A percentile compares a stretch with the other conserved stretches of the same genome.
These are phyloP conservation scores for Euphrasia confusa DNA, from an alignment of 257 asterid species.

Conservation along the genomic window DNA sequence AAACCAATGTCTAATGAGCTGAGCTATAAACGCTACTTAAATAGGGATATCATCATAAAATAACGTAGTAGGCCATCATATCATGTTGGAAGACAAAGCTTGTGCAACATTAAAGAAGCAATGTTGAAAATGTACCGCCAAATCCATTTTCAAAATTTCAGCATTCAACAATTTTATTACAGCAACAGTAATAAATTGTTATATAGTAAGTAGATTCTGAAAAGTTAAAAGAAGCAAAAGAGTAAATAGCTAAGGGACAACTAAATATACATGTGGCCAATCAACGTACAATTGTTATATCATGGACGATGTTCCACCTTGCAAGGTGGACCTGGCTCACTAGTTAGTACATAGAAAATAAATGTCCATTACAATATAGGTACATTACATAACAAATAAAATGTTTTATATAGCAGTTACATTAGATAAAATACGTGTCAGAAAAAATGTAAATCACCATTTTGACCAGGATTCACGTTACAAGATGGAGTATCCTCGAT, in stretches of 20 bases:
- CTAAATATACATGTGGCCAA: background rate
- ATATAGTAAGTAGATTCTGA: background rate
- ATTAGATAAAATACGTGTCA: too few relatives aligned
- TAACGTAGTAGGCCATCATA: background rate
- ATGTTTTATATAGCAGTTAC: too few relatives aligned
- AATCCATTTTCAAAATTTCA: background rate
- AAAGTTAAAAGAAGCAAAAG: background rate
- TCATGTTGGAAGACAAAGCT: constrained; percentile 8
- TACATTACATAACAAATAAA: too few relatives aligned
- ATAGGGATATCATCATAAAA: background rate
- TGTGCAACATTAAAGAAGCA: background rate
- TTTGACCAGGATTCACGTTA: too few relatives aligned
- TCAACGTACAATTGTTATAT: background rate
- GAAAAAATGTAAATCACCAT: too few relatives aligned
- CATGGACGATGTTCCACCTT: too few relatives aligned
- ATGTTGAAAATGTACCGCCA: background rate
- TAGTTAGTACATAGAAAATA: too few relatives aligned
- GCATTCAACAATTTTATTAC: too few relatives aligned
- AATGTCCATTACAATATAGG: too few relatives aligned
- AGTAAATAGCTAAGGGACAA: background rate
- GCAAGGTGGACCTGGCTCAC: too few relatives aligned
- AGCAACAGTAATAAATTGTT: too few relatives aligned
- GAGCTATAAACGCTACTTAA: constrained; percentile 12
- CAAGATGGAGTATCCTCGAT: too few relatives aligned
- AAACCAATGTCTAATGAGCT: background rate